Base-by-base conservation (phyloP, 2,329 filamentous ascomycete species). In the Colletotrichum spinosum region DNA sequence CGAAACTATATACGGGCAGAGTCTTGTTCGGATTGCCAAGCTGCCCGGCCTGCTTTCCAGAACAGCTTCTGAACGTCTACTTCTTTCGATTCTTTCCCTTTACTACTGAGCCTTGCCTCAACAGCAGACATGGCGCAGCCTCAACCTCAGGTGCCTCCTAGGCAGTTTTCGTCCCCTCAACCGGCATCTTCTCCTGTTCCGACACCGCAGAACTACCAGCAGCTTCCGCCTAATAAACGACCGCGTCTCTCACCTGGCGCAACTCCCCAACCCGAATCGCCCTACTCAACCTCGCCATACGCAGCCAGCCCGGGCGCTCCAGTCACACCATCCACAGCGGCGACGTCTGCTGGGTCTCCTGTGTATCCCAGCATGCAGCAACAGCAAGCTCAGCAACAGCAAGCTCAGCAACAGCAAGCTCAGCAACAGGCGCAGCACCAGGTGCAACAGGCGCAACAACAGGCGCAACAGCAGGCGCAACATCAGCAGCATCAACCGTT, bases 171-270 rank as follows among this genome's bases (percentile, higher is more conserved):
- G 67, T 88, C 88, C 70, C 84, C 86, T 37, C 89, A 87, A 62
- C 84, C 84, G 53, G 84, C 85, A 41, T 84, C 88, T 33, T 90
- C 90, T 33, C 88, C 90, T 49, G 85, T 82, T 54, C 80, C 84
- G 25, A 81, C 84, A 38, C 84, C 86, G 68, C 79, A 83, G 13
- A 79, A 77, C 56, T 90, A 78, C 71, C 73, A 77, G 25, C 25
- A 25, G 65, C 86, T 90, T 53, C 91, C 91, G 53, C 89, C 92
- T 13, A 87, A 86, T 65, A 95, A 96, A 80, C 87, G 92, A 75
- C 90, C 86, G 75, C 90, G 88, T 61, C 80, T 92, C 52, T 92
- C 90, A 34, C 89, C 90, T 55, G 89, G 89, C 62, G 86, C 89
- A 39, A 79, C 84, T n/a, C 89, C 91, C 35, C 89, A 90, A 70